Conservation (phyloP, 352 stramenopile species). For the Globisporangium parvum region DNA sequence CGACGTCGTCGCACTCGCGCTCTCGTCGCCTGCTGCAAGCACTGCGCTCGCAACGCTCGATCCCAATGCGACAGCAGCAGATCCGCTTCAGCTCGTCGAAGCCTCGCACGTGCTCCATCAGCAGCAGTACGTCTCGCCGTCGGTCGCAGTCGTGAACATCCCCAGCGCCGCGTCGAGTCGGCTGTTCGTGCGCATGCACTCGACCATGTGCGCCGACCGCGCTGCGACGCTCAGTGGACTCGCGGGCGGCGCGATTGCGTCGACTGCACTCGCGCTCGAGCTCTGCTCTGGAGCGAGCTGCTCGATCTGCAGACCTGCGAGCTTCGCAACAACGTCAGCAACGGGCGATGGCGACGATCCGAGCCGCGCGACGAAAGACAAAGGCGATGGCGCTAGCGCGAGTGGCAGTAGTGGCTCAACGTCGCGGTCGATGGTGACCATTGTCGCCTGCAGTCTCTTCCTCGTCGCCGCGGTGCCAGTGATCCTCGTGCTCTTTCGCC, state of each 20-base stretch:
- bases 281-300: constrained; percentile 16
- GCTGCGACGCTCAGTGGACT: constrained; percentile 7
- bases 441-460: constrained; percentile 40
- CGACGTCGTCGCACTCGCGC: constrained; percentile 25
- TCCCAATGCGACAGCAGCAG: background rate
- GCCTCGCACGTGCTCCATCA: constrained; percentile 7
- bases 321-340: background rate
- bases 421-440: constrained; percentile 25
- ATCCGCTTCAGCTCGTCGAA: constrained; percentile 13
- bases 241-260: background rate
- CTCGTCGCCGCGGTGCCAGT: constrained; percentile 30
- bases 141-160: constrained; percentile 7
- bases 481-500: constrained; percentile 36
- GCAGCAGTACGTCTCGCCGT: constrained; percentile 12
- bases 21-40: constrained; percentile 18
- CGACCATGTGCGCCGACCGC: constrained; percentile 22
- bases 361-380: background rate
- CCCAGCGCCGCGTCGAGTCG: constrained; percentile 10
- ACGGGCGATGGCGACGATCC: background rate
- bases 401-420: constrained; percentile 5
- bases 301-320: constrained; percentile 10
- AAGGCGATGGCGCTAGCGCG: background rate
- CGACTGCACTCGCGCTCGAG: constrained; percentile 15
- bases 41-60: constrained; percentile 15
- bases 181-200: constrained; percentile 23